Evolutionary conservation across 1,284 basidiomycete species (phyloP).

Genomic region (Malassezia psittaci): DNA sequence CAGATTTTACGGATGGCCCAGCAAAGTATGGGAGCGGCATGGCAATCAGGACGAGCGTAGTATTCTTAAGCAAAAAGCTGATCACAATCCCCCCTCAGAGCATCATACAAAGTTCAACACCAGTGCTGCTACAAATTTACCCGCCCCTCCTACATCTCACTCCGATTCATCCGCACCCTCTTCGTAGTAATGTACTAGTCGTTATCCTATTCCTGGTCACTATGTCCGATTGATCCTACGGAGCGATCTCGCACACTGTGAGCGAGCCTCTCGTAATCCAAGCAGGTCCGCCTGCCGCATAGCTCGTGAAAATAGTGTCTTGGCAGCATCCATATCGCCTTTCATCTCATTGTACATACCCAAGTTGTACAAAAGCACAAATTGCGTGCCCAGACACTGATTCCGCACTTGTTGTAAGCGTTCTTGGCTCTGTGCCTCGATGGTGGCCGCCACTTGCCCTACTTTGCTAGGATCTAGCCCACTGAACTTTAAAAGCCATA

Average conservation of each 20-base stretch:
- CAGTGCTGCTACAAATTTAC: no score
- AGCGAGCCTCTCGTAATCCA: slow-evolving; percentile 16
- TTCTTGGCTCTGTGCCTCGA: slow-evolving; percentile 16
- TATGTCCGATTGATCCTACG: slow-evolving; percentile 13
- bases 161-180: no score
- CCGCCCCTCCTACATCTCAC: no score
- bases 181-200: no score
- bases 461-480: slow-evolving; percentile 14
- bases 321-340: slow-evolving; percentile 11
- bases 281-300: slow-evolving; percentile 14
- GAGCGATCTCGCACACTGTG: slow-evolving; percentile 14
- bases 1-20: slow-evolving; percentile 33
- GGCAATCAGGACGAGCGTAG: slow-evolving; percentile 14
- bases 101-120: no score
- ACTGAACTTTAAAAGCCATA: slow-evolving; percentile 7
- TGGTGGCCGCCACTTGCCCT: neutral
- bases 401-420: slow-evolving; percentile 24
- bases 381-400: slow-evolving; percentile 38
- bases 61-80: no score
- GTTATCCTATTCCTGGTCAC: neutral
- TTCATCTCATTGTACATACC: slow-evolving; percentile 26
- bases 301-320: slow-evolving; percentile 12
- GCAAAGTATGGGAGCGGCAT: slow-evolving; percentile 29
- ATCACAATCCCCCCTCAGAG: neutral
- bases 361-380: slow-evolving; percentile 41